These are phyloP conservation scores for Cynara cardunculus DNA, from an alignment of 129 eudicot genomes.

Conservation along the genomic window DNA sequence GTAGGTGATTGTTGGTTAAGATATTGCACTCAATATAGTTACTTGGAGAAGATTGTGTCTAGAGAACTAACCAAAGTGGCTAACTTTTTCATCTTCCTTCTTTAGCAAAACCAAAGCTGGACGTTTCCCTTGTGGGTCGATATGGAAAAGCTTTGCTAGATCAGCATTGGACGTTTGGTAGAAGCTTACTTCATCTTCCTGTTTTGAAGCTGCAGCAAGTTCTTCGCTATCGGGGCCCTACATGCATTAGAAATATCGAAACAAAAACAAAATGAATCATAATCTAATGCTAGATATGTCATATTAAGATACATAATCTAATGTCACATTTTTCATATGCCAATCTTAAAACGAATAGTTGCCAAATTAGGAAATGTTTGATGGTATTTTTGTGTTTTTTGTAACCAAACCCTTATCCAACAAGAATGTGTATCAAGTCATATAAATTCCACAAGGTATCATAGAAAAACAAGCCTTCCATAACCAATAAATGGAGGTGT, in stretches of 20 bases:
- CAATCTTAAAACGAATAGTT: background rate
- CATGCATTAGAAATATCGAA: conserved; percentile 2
- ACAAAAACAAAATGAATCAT: background rate
- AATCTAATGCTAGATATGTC: background rate
- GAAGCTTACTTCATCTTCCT: conserved; percentile 72
- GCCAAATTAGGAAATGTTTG: background rate
- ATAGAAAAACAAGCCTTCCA: background rate
- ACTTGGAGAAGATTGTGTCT: background rate
- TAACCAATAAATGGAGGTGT: background rate
- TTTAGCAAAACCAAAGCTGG: conserved; percentile 70
- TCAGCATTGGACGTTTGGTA: conserved; percentile 67
- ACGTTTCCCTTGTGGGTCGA: conserved; percentile 60
- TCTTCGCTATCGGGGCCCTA: conserved; percentile 73
- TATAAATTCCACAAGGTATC: background rate
- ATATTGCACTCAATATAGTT: background rate
- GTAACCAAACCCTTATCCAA: background rate
- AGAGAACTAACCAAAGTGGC: conserved; percentile 51
- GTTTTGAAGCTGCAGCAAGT: conserved; percentile 74
- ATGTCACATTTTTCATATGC: background rate
- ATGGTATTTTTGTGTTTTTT: background rate
- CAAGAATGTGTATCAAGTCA: background rate
- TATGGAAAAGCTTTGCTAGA: conserved; percentile 70
- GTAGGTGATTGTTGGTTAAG: conserved; percentile 17
- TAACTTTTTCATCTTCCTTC: conserved; percentile 69
- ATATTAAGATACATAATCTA: background rate